phyloP scores from a whole-genome alignment of 2,329 filamentous ascomycete species.

The Alternaria incomplexa region DNA sequence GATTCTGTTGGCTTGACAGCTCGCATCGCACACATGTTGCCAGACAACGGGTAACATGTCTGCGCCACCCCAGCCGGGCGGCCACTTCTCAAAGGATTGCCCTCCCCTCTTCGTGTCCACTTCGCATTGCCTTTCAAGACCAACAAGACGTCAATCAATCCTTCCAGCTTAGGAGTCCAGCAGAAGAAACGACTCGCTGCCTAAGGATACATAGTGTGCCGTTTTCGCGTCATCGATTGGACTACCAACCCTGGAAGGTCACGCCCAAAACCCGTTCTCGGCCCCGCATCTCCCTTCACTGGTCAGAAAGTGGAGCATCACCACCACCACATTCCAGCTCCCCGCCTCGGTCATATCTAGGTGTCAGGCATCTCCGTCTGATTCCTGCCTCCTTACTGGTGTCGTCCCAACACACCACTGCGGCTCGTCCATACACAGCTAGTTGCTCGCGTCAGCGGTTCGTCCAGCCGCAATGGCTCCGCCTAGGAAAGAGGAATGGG shows the following conservation, averaged over 20 bases:
- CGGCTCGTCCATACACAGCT: conserved; percentile 7
- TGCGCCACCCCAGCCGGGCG: conserved; percentile 25
- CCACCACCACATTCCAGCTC: conserved; percentile 22
- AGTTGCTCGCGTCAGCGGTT: conserved; percentile 26
- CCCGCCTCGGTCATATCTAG: conserved; percentile 10
- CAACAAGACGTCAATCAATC: not conserved
- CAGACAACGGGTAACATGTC: conserved; percentile 20
- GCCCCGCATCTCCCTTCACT: conserved; percentile 38
- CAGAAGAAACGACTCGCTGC: not conserved
- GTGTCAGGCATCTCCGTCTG: conserved; percentile 12
- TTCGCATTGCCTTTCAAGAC: not conserved
- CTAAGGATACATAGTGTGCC: not conserved
- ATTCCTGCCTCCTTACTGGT: conserved; percentile 7
- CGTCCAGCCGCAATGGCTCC: conserved; percentile 25
- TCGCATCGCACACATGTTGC: conserved; percentile 22
- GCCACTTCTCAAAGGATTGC: conserved; percentile 8
- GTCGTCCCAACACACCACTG: conserved; percentile 22
- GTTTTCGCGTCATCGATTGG: conserved; percentile 28
- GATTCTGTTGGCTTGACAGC: conserved; percentile 25
- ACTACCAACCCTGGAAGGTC: conserved; percentile 14
- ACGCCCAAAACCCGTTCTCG: conserved; percentile 30
- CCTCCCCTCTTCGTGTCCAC: conserved; percentile 1
- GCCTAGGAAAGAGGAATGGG: conserved; percentile 3
- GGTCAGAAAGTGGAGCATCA: conserved; percentile 25
- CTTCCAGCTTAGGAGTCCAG: not conserved